A percentile compares a stretch with the other conserved stretches of the same genome.
Evolutionary conservation across 495 filamentous ascomycete species (phyloP).

Genomic region (Trichoderma erinaceum): DNA sequence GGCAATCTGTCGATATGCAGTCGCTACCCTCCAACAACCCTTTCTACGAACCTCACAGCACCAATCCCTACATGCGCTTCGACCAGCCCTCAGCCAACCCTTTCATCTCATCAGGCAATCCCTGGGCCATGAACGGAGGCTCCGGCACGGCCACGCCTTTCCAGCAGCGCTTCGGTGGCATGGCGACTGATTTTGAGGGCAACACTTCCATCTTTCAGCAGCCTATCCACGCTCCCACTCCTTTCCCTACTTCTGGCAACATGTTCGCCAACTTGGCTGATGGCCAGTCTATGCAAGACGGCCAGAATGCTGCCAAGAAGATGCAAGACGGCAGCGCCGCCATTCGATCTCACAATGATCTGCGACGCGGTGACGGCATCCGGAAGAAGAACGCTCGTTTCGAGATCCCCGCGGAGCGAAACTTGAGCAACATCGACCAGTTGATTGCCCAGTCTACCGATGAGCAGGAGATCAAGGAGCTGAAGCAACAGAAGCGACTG

Average conservation of each 20-base stretch:
- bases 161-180: conserved; percentile 56
- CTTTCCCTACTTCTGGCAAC: conserved; percentile 45
- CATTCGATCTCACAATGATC: conserved; percentile 73
- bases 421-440: conserved; percentile 89
- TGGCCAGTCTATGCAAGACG: conserved; percentile 43
- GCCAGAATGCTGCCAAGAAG: conserved; percentile 63
- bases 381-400: conserved; percentile 99
- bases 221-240: conserved; percentile 42
- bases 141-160: conserved; percentile 43
- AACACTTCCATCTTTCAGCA: conserved; percentile 48
- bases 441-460: conserved; percentile 83
- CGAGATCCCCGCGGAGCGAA: conserved; percentile 92
- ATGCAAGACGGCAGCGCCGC: conserved; percentile 62
- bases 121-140: conserved; percentile 57
- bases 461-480: conserved; percentile 92
- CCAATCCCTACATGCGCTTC: conserved; percentile 53
- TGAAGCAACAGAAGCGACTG: conserved; percentile 96
- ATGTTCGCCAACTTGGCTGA: conserved; percentile 44
- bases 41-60: conserved; percentile 54
- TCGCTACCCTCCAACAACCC: conserved; percentile 51
- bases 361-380: conserved; percentile 82
- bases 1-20: conserved; percentile 57
- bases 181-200: conserved; percentile 55
- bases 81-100: conserved; percentile 42
- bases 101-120: conserved; percentile 41